Evolutionary conservation across 148 eudicot species (phyloP), one percentile per base, ranked within the genome.

Genomic region (Camellia granthamiana): DNA sequence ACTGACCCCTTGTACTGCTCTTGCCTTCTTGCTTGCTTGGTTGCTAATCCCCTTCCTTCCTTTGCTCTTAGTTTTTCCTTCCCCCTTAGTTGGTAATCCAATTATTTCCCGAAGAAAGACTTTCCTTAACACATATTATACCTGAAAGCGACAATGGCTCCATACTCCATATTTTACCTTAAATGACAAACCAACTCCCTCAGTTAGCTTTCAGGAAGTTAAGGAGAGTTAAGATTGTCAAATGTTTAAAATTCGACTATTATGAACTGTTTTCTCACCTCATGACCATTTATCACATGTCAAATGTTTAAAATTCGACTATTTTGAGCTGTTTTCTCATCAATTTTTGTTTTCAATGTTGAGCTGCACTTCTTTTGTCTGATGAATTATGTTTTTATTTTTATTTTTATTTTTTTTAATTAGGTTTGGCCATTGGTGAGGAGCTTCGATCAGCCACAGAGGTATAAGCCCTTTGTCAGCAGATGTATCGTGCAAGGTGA

Each of bases 361-460:
- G 59, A 51, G n/a, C 59, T 19, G 60, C 41, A 6, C 46, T 44
- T 54, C 63, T 73, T 73, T 73, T 30, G 62, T 23, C n/a, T 52
- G 41, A 21, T 72, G 58, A 52, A 1, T 49, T 18, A 15, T 21
- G 38, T 46, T 46, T 16, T 23, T 23, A 23, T 23, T 23, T 23
- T 23, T 23, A 23, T 23, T 23, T 23, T 23, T 23, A 23, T 23
- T 23, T 23, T 23, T 23, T 75, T 19, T 43, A 18, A 52, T 16
- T 44, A 87, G 90, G 90, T 88, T 19, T 88, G 90, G 90, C 81
- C 86, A 12, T 64, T 88, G 76, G 90, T 88, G 75, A 88, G 90
- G 86, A 88, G 86, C 62, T 85, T 88, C 62, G 90, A 88, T 83
- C 84, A 88, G 70, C 90, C 90, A 11, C 90, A 85, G n/a, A 88